Percentiles rank a stretch among this genome's conserved stretches.
phyloP scores from a whole-genome alignment of 164 flowering plant species.

The Aristolochia fimbriata region DNA sequence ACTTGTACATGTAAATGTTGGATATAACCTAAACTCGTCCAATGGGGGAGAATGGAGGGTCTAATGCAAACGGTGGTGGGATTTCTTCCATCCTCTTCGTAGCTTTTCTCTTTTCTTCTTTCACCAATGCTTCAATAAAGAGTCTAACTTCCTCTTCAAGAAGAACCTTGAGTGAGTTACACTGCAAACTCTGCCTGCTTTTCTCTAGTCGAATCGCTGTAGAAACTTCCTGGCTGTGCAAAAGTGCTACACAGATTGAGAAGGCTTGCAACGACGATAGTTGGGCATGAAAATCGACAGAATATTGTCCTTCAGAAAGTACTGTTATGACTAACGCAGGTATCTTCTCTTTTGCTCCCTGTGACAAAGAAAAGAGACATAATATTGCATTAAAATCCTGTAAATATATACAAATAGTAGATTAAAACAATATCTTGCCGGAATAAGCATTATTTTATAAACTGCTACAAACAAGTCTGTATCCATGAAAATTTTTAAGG shows the following conservation, averaged over 20 bases:
- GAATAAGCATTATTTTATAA: neutral
- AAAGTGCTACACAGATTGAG: constrained; percentile 67
- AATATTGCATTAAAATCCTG: neutral
- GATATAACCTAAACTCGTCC: constrained; percentile 40
- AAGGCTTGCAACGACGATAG: constrained; percentile 83
- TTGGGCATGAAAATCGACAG: constrained; percentile 78
- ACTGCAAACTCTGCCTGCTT: constrained; percentile 23
- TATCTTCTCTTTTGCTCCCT: constrained; percentile 63
- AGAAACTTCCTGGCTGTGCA: constrained; percentile 53
- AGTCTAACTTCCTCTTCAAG: constrained; percentile 54
- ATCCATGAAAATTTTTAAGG: too few relatives aligned
- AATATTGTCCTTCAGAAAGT: constrained; percentile 46
- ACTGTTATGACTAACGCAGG: constrained; percentile 54
- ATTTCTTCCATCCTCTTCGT: constrained; percentile 27
- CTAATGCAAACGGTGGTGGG: constrained; percentile 34
- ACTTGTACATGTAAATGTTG: neutral
- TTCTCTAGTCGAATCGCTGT: constrained; percentile 18
- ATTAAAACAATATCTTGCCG: neutral
- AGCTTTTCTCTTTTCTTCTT: constrained; percentile 43
- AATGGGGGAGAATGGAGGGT: constrained; percentile 82
- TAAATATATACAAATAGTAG: neutral
- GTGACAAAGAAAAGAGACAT: constrained; percentile 1
- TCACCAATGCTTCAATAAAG: constrained; percentile 42
- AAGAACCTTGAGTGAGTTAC: constrained; percentile 50
- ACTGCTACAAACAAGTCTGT: too few relatives aligned